phyloP scores from a whole-genome alignment of 2,329 filamentous ascomycete genomes.

The Mariannaea sp. region DNA sequence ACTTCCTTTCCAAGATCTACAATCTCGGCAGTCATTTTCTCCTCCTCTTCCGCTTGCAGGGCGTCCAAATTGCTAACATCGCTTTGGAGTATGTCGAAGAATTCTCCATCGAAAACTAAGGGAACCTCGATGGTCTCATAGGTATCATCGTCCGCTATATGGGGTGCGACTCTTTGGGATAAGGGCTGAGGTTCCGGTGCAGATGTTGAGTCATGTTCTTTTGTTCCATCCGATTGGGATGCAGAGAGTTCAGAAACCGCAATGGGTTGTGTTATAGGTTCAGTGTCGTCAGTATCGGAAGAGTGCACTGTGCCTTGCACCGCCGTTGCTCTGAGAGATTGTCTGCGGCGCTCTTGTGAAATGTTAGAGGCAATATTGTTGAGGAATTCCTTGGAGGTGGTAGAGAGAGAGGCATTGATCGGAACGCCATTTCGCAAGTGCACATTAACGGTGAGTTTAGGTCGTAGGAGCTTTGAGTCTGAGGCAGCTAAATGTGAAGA shows the following conservation, averaged over 20 bases:
- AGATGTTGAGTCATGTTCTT: background rate
- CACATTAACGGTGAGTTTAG: constrained; percentile 72
- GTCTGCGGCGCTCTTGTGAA: constrained; percentile 15
- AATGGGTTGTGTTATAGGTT: background rate
- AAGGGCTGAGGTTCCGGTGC: background rate
- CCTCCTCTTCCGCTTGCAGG: constrained; percentile 69
- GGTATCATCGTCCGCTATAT: constrained; percentile 9
- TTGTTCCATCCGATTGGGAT: background rate
- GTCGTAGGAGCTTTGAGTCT: constrained; percentile 58
- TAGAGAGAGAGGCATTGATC: constrained; percentile 70
- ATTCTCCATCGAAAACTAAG: constrained; percentile 76
- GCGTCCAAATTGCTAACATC: constrained; percentile 72
- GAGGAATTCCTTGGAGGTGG: constrained; percentile 67
- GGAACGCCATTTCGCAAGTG: constrained; percentile 69
- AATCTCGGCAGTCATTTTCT: constrained; percentile 67
- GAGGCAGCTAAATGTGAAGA: constrained; percentile 40
- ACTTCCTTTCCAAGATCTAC: constrained; percentile 67
- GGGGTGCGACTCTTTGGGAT: background rate
- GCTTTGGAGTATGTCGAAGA: constrained; percentile 75
- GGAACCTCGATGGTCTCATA: constrained; percentile 68
- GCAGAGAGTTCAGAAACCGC: background rate
- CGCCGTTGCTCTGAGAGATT: background rate
- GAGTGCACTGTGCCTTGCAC: constrained; percentile 3
- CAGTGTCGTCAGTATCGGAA: constrained; percentile 12
- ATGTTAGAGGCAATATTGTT: constrained; percentile 61